Evolutionary conservation across 805 yeast genomes (phyloP).

Genomic region (Candida sonorensis): DNA sequence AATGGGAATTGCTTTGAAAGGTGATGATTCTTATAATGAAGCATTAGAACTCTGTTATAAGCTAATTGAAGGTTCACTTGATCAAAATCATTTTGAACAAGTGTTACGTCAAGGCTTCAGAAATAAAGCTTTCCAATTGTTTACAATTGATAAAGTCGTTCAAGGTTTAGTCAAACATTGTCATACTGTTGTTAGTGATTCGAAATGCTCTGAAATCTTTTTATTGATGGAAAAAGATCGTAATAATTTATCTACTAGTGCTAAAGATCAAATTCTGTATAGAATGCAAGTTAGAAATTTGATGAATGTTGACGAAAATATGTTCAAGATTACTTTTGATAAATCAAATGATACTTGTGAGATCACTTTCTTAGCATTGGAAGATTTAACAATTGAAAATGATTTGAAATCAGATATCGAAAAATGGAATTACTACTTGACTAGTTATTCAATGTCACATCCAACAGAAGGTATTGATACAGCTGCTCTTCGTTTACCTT

Average conservation of each 20-base stretch:
- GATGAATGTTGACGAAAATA: conserved; percentile 77
- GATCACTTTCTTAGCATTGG: conserved; percentile 80
- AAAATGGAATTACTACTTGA: conserved; percentile 87
- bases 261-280: conserved; percentile 83
- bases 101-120: conserved; percentile 90
- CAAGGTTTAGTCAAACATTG: conserved; percentile 81
- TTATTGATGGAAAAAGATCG: conserved; percentile 80
- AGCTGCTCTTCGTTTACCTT: conserved; percentile 71
- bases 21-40: conserved; percentile 69
- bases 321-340: conserved; percentile 81
- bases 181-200: conserved; percentile 75
- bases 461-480: conserved; percentile 95
- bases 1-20: conserved; percentile 67
- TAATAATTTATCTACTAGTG: conserved; percentile 52
- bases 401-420: conserved; percentile 58
- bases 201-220: conserved; percentile 73
- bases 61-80: conserved; percentile 82
- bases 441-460: conserved; percentile 88
- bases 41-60: conserved; percentile 67
- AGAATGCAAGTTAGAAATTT: conserved; percentile 80
- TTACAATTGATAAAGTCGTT: conserved; percentile 88
- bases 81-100: conserved; percentile 94
- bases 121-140: conserved; percentile 86
- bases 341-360: conserved; percentile 44
- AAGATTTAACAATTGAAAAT: conserved; percentile 80